These are phyloP conservation scores for Penicillium subrubescens DNA, from an alignment of 495 filamentous ascomycete genomes.

Conservation along the genomic window DNA sequence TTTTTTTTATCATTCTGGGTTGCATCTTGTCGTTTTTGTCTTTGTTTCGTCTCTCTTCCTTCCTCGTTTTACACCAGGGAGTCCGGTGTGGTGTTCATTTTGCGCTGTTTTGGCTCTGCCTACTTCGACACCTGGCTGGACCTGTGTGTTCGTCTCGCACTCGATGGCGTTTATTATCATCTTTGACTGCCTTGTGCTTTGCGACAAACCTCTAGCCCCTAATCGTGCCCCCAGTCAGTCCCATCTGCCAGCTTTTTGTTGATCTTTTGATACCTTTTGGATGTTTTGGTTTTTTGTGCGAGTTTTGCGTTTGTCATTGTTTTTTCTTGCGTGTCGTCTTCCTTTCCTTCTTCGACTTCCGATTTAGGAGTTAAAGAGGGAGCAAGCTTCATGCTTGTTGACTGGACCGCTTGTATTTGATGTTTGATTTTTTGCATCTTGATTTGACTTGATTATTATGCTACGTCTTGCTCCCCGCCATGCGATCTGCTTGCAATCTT, in stretches of 20 bases:
- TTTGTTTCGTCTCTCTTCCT: slow-evolving; percentile 23
- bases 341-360: neutral
- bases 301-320: slow-evolving; percentile 7
- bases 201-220: slow-evolving; percentile 27
- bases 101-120: slow-evolving; percentile 28
- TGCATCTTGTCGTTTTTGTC: slow-evolving; percentile 29
- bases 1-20: slow-evolving; percentile 24
- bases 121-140: slow-evolving; percentile 53
- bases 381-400: neutral
- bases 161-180: slow-evolving; percentile 42
- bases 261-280: slow-evolving; percentile 38
- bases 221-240: slow-evolving; percentile 35
- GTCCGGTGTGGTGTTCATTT: slow-evolving; percentile 51
- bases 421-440: slow-evolving; percentile 10
- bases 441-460: slow-evolving; percentile 11
- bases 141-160: slow-evolving; percentile 55
- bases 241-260: slow-evolving; percentile 13
- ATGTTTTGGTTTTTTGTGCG: slow-evolving; percentile 3
- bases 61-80: slow-evolving; percentile 46
- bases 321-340: neutral
- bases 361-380: neutral
- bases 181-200: slow-evolving; percentile 15
- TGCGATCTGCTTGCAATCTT: slow-evolving; percentile 8
- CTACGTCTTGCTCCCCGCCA: neutral
- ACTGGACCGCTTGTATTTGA: slow-evolving; percentile 6